Evolutionary conservation across 192 early-diverging fungal species (phyloP).

Genomic region (Coemansia furcata): DNA sequence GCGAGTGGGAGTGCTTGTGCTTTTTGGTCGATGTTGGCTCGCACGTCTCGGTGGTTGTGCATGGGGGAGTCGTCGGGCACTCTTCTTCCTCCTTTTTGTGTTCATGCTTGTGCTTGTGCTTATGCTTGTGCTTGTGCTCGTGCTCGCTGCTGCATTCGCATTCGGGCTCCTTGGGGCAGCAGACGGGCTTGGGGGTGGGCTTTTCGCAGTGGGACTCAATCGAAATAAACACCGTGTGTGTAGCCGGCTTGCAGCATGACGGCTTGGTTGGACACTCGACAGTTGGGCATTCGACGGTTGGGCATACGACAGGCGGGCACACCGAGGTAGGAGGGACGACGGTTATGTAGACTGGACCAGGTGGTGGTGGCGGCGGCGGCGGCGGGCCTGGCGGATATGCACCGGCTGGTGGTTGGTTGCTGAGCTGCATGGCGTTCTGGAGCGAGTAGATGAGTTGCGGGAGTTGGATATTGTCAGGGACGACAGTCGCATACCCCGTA

Average conservation of each 20-base stretch:
- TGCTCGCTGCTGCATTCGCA: conserved; percentile 11
- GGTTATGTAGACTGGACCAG: conserved; percentile 6
- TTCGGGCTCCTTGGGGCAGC: conserved; percentile 10
- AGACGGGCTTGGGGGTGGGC: conserved; percentile 3
- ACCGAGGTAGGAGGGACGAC: neutral
- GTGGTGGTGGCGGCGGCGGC: neutral
- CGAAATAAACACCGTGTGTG: conserved; percentile 43
- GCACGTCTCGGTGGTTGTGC: neutral
- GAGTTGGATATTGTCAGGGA: conserved; percentile 30
- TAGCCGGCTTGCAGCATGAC: conserved; percentile 1
- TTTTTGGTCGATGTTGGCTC: conserved; percentile 20
- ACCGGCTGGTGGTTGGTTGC: neutral
- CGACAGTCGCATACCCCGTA: conserved; percentile 21
- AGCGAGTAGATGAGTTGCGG: conserved; percentile 40
- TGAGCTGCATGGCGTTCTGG: conserved; percentile 21
- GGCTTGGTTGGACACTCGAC: neutral
- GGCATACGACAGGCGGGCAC: neutral
- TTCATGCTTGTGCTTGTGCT: conserved; percentile 26
- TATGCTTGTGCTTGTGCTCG: conserved; percentile 10
- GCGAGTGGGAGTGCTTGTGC: conserved; percentile 17
- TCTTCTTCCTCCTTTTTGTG: conserved; percentile 14
- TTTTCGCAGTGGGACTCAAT: conserved; percentile 34
- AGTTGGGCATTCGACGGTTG: neutral
- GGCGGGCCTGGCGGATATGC: neutral
- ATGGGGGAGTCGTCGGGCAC: conserved; percentile 3